Conservation (phyloP, 2,329 filamentous ascomycete genomes). For the Neofusicoccum kwambonambiense region DNA sequence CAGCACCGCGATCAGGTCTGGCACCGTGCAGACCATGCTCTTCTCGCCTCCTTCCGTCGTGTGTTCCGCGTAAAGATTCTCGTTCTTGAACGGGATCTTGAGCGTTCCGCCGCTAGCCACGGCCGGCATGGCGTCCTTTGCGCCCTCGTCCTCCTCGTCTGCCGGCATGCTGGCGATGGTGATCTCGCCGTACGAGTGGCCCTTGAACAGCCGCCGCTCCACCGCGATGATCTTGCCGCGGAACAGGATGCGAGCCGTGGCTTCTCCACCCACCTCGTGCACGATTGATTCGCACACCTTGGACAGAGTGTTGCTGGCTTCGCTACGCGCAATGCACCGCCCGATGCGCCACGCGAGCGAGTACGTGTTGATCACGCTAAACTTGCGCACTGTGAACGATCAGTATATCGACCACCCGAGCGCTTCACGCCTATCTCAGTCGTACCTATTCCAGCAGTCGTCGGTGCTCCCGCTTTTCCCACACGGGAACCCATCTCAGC, state of each 20-base stretch:
- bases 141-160: conserved; percentile 27
- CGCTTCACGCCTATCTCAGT: background rate
- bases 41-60: conserved; percentile 34
- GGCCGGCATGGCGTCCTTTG: conserved; percentile 15
- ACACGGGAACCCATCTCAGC: conserved; percentile 25
- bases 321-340: conserved; percentile 55
- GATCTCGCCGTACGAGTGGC: conserved; percentile 61
- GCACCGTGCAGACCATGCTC: conserved; percentile 48
- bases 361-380: conserved; percentile 40
- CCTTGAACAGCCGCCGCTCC: conserved; percentile 55
- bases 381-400: conserved; percentile 23
- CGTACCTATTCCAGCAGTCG: conserved; percentile 30
- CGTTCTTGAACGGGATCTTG: conserved; percentile 71
- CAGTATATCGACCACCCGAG: conserved; percentile 12
- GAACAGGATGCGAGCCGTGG: conserved; percentile 58
- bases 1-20: conserved; percentile 24
- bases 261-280: conserved; percentile 42
- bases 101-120: conserved; percentile 43
- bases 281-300: conserved; percentile 41
- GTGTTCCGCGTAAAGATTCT: conserved; percentile 62
- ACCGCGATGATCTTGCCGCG: conserved; percentile 64
- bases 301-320: conserved; percentile 45
- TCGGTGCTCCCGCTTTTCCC: conserved; percentile 43
- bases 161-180: conserved; percentile 44
- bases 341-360: conserved; percentile 56